Conservation (phyloP, 179 eudicot species). For the Drosera spatulata region DNA sequence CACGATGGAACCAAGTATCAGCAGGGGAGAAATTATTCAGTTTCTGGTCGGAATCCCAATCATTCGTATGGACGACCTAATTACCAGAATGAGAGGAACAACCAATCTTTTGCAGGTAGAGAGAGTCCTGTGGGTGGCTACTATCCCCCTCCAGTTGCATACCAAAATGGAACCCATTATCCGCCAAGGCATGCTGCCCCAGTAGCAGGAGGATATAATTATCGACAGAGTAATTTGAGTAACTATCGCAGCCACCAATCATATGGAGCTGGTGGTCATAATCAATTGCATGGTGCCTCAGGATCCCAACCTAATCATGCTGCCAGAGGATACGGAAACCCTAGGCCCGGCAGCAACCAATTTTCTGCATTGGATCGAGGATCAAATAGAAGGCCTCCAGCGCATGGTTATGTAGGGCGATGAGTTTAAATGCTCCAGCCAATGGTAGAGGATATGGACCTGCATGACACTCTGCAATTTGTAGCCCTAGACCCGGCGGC, state of each 20-base stretch:
- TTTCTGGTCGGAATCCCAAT: too few relatives aligned
- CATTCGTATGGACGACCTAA: neutral
- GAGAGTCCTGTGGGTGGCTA: slow-evolving; percentile 21
- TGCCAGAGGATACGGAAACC: slow-evolving; percentile 29
- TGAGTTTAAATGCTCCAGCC: slow-evolving; percentile 5
- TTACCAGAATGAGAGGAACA: slow-evolving; percentile 14
- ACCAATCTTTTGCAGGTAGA: slow-evolving; percentile 9
- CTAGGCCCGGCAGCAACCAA: slow-evolving; percentile 40
- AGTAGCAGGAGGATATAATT: slow-evolving; percentile 15
- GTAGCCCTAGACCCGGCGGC: slow-evolving; percentile 28
- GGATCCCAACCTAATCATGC: slow-evolving; percentile 21
- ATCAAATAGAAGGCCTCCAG: slow-evolving; percentile 29
- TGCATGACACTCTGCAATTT: slow-evolving; percentile 2
- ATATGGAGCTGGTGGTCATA: slow-evolving; percentile 27
- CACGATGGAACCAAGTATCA: neutral
- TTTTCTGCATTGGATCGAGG: slow-evolving; percentile 49
- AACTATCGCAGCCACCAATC: slow-evolving; percentile 21
- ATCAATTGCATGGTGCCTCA: slow-evolving; percentile 26
- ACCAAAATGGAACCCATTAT: slow-evolving; percentile 17
- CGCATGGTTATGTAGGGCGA: slow-evolving; percentile 23
- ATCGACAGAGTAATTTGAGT: slow-evolving; percentile 21
- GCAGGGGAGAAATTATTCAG: too few relatives aligned
- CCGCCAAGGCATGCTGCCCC: slow-evolving; percentile 18
- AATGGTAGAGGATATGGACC: slow-evolving; percentile 6
- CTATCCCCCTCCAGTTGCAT: slow-evolving; percentile 21